phyloP scores from a whole-genome alignment of 225 moss, liverwort and hornwort genomes.

The Climacium dendroides region DNA sequence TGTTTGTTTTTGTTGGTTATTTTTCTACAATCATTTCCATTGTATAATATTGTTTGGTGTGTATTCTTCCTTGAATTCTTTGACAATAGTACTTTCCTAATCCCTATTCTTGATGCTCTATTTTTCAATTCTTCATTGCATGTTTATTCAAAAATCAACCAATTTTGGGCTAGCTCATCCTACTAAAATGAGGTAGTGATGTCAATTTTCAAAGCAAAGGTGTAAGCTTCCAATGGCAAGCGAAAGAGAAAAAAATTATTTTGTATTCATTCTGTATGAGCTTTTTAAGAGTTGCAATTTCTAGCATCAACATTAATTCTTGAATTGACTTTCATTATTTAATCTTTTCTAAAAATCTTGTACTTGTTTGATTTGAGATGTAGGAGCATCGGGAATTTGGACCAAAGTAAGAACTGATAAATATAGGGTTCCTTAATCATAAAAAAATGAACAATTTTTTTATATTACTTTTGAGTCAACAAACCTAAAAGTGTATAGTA shows the following conservation, averaged over 20 bases:
- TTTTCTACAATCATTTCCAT: neutral
- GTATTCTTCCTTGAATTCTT: neutral
- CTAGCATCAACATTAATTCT: neutral
- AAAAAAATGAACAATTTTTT: neutral
- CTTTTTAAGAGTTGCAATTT: neutral
- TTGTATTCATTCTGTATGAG: neutral
- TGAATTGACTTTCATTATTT: neutral
- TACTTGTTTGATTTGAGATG: neutral
- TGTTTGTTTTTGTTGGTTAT: neutral
- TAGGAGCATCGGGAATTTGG: neutral
- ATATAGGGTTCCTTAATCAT: neutral
- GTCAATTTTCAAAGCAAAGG: rapidly evolving
- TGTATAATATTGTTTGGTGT: neutral
- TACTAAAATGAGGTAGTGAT: no score
- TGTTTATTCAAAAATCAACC: neutral
- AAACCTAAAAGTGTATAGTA: neutral
- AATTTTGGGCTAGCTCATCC: neutral
- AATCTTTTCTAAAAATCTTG: neutral
- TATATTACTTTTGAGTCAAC: neutral
- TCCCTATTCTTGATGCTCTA: neutral
- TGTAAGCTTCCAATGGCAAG: no score
- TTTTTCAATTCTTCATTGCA: neutral
- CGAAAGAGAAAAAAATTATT: neutral
- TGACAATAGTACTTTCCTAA: neutral
- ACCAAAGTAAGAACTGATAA: neutral